These are phyloP conservation scores for Globisporangium lucens DNA, from an alignment of 352 stramenopile genomes.

Conservation along the genomic window DNA sequence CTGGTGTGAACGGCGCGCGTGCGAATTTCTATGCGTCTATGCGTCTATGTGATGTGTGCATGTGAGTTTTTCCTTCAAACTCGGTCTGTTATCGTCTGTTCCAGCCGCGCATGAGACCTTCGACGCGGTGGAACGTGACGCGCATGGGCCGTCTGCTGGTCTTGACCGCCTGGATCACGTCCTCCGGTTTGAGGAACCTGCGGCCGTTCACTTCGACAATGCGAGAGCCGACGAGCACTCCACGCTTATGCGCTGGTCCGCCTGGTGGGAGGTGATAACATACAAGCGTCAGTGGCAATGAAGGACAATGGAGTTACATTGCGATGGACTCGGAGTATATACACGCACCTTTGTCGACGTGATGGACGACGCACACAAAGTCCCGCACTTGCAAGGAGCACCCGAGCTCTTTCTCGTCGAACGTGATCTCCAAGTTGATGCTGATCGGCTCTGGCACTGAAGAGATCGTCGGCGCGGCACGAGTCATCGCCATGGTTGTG, in stretches of 20 bases:
- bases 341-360: slow-evolving; percentile 42
- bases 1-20: neutral
- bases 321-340: neutral
- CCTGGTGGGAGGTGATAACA: slow-evolving; percentile 15
- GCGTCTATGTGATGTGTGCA: slow-evolving; percentile 6
- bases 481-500: neutral
- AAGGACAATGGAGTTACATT: neutral
- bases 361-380: slow-evolving; percentile 57
- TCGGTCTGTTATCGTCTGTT: slow-evolving; percentile 17
- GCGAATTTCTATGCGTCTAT: slow-evolving; percentile 11
- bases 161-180: slow-evolving; percentile 50
- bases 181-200: slow-evolving; percentile 40
- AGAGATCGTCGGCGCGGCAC: slow-evolving; percentile 34
- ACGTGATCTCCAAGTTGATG: slow-evolving; percentile 51
- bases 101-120: slow-evolving; percentile 75
- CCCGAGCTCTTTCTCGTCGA: slow-evolving; percentile 57
- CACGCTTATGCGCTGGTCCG: slow-evolving; percentile 46
- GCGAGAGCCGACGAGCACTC: slow-evolving; percentile 63
- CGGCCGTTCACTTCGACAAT: slow-evolving; percentile 67
- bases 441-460: slow-evolving; percentile 59
- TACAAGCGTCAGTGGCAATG: neutral
- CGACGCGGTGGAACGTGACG: slow-evolving; percentile 72
- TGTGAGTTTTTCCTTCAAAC: neutral
- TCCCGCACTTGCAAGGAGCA: slow-evolving; percentile 50
- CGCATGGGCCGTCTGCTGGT: slow-evolving; percentile 51